Evolutionary conservation across 129 eudicot genomes (phyloP).

Genomic region (Escallonia rubra): DNA sequence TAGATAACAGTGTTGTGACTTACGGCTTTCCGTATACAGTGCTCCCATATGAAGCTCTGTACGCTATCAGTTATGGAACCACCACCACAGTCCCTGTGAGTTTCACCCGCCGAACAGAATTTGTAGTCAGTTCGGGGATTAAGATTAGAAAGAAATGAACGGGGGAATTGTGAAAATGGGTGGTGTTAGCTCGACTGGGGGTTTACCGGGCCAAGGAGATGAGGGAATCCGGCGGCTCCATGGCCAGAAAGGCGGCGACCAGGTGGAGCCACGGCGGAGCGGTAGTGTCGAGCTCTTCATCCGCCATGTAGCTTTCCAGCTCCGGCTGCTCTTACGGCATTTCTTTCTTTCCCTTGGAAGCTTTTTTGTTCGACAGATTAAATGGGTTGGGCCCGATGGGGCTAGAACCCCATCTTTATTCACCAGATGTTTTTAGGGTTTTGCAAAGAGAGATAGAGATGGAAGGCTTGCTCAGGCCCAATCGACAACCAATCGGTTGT

Average conservation of each 20-base stretch:
- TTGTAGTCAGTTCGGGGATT: neutral
- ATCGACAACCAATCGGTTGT: too few relatives aligned
- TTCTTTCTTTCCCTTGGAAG: too few relatives aligned
- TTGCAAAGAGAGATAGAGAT: too few relatives aligned
- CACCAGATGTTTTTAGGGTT: too few relatives aligned
- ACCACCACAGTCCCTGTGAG: constrained; percentile 58
- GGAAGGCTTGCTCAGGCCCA: too few relatives aligned
- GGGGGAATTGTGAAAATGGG: neutral
- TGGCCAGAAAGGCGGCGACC: constrained; percentile 71
- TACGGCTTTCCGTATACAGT: constrained; percentile 58
- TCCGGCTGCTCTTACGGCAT: too few relatives aligned
- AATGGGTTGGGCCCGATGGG: too few relatives aligned
- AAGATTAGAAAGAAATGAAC: neutral
- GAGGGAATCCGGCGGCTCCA: constrained; percentile 71
- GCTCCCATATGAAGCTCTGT: constrained; percentile 67
- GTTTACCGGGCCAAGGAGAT: constrained; percentile 59
- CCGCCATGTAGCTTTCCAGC: constrained; percentile 11
- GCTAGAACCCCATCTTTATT: too few relatives aligned
- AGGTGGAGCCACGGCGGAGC: constrained; percentile 42
- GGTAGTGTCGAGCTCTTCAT: constrained; percentile 27
- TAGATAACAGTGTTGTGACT: constrained; percentile 6
- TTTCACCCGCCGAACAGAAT: constrained; percentile 4
- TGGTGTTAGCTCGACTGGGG: neutral
- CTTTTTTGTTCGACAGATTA: too few relatives aligned
- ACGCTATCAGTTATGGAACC: constrained; percentile 74